phyloP scores from a whole-genome alignment of 2,329 filamentous ascomycete genomes.

The Trichoderma koningiopsis region DNA sequence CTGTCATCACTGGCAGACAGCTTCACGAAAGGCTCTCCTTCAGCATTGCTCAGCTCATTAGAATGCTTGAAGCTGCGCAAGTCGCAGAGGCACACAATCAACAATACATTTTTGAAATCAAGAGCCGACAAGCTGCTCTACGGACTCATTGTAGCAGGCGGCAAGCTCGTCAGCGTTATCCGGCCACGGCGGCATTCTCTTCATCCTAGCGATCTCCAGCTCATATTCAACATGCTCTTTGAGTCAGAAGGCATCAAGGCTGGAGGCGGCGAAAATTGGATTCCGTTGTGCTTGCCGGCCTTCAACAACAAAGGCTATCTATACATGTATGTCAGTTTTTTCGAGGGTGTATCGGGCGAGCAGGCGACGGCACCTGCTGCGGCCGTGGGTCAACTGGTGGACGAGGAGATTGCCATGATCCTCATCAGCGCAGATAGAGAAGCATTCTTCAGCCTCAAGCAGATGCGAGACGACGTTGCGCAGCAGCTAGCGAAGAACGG shows the following conservation, averaged over 20 bases:
- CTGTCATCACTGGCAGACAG: conserved; percentile 91
- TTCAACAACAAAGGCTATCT: conserved; percentile 97
- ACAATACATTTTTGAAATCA: conserved; percentile 80
- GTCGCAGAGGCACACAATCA: conserved; percentile 81
- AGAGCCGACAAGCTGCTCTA: conserved; percentile 82
- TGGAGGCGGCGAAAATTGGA: conserved; percentile 93
- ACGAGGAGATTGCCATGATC: conserved; percentile 85
- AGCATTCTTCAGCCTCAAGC: conserved; percentile 85
- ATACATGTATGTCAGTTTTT: conserved; percentile 99
- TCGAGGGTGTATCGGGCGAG: conserved; percentile 59
- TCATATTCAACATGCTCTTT: conserved; percentile 99
- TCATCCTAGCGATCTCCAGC: conserved; percentile 90
- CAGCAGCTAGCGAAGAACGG: conserved; percentile 75
- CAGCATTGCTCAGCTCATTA: conserved; percentile 81
- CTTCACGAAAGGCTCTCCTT: conserved; percentile 90
- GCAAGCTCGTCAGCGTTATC: conserved; percentile 90
- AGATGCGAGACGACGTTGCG: conserved; percentile 65
- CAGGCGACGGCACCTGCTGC: conserved; percentile 49
- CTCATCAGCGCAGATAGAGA: conserved; percentile 93
- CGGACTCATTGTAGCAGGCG: conserved; percentile 88
- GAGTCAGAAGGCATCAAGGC: conserved; percentile 90
- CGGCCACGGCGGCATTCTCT: conserved; percentile 92
- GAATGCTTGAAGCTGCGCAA: conserved; percentile 94
- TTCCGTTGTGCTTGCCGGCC: conserved; percentile 89
- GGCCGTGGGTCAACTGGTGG: conserved; percentile 65